Evolutionary conservation across 148 eudicot genomes (phyloP).

Genomic region (Silene latifolia): DNA sequence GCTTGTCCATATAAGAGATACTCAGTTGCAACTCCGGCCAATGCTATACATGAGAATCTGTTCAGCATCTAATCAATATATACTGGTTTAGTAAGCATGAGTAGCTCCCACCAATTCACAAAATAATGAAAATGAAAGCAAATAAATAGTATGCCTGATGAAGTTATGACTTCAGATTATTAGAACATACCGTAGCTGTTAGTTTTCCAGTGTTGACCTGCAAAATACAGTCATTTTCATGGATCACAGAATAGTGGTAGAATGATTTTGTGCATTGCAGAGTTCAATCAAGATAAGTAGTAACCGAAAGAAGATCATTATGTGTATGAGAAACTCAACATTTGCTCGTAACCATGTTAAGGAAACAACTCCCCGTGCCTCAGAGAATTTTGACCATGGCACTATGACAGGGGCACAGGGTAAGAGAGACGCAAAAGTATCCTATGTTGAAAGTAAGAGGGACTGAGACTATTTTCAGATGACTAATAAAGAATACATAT

Average conservation of each 20-base stretch:
- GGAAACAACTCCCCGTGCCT: neutral
- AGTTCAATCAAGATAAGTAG: neutral
- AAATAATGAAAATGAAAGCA: neutral
- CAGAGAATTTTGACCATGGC: neutral
- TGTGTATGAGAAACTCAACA: neutral
- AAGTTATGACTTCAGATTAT: neutral
- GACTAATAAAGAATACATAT: neutral
- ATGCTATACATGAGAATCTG: conserved; percentile 89
- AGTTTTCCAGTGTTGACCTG: conserved; percentile 78
- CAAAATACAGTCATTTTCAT: conserved; percentile 24
- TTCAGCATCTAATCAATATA: conserved; percentile 59
- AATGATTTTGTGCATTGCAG: no score
- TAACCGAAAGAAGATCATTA: neutral
- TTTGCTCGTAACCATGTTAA: neutral
- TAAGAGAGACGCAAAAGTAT: neutral
- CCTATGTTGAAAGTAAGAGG: neutral
- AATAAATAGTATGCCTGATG: neutral
- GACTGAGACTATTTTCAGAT: neutral
- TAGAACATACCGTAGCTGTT: conserved; percentile 53
- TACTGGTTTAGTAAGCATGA: conserved; percentile 14
- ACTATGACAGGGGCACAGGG: neutral
- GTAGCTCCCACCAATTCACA: no score
- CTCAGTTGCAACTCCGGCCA: conserved; percentile 93
- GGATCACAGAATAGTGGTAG: no score
- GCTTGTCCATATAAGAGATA: conserved; percentile 80